phyloP scores from a whole-genome alignment of 2,329 filamentous ascomycete genomes.

The Arachnomyces sp. region DNA sequence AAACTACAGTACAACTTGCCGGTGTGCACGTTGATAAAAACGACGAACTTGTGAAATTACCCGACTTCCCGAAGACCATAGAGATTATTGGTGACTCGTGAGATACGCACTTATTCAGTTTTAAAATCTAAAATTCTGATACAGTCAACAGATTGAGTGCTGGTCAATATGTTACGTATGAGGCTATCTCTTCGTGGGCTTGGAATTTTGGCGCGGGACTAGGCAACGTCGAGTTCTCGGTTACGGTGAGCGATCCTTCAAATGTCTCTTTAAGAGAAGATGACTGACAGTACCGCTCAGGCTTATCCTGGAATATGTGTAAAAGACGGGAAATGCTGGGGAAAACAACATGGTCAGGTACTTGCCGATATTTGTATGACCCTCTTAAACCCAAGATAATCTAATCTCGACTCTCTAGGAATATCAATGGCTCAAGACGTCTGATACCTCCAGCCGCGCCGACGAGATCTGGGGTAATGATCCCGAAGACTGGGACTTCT shows the following conservation, averaged over 20 bases:
- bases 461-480: slow-evolving; percentile 25
- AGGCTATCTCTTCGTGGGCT: slow-evolving; percentile 50
- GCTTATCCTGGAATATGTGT: slow-evolving; percentile 53
- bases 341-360: slow-evolving; percentile 41
- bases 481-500: slow-evolving; percentile 23
- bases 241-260: slow-evolving; percentile 35
- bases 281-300: slow-evolving; percentile 7
- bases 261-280: not conserved
- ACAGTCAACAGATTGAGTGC: slow-evolving; percentile 42
- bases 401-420: slow-evolving; percentile 16
- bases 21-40: slow-evolving; percentile 43
- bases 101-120: slow-evolving; percentile 23
- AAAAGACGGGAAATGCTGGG: slow-evolving; percentile 50
- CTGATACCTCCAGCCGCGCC: slow-evolving; percentile 46
- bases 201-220: slow-evolving; percentile 51
- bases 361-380: not conserved
- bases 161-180: slow-evolving; percentile 53
- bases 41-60: slow-evolving; percentile 39
- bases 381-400: slow-evolving; percentile 5
- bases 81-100: slow-evolving; percentile 41
- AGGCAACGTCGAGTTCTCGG: slow-evolving; percentile 51
- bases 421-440: slow-evolving; percentile 53
- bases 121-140: slow-evolving; percentile 23
- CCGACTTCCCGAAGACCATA: slow-evolving; percentile 29
- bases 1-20: slow-evolving; percentile 44